Evolutionary conservation across 2,329 filamentous ascomycete genomes (phyloP), one percentile per base, ranked within the genome.

Genomic region (Tolypocladium guangdongense): DNA sequence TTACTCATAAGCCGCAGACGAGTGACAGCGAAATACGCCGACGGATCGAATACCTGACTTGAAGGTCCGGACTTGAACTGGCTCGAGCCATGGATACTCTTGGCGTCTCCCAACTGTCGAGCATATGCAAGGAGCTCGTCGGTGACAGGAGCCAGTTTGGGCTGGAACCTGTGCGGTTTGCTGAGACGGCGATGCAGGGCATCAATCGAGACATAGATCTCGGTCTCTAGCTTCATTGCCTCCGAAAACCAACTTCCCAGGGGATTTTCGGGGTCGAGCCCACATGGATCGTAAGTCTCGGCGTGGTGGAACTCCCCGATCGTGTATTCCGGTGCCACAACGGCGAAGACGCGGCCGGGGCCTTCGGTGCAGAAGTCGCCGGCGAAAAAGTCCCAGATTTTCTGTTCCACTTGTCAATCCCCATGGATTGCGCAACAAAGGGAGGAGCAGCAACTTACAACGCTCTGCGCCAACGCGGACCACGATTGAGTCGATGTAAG

Each of bases 351-450:
- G 2, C 50, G 50, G 0, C 63, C 63, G 0, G 54, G 54, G 0
- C 64, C 62, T 0, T 55, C 18, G 5, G 54, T 53, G 2, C 53
- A 53, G 8, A 64, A 63, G 0, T 45, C 48, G 0, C 58, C 56
- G 0, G 57, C 56, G 2, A 55, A 48, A 30, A 64, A 62, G 18
- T 70, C 61, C 55, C 60, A 68, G 1, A 67, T 53, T 16, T 63
- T 63, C 64, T 67, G 22, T 33, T 46, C 2, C 6, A 12, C 2
- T 14, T 37, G 37, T 57, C 27, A 53, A 51, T 49, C 12, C 48
- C 22, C 16, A 30, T 8, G 24, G 2, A 3, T n/a, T 7, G 8
- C 6, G 18, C 22, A 32, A 27, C 6, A 6, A n/a, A 30, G 27
- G 16, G 20, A 24, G 27, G 16, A 14, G n/a, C 41, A 20, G 43